Percentiles rank a stretch among this genome's conserved stretches.
Conservation (phyloP, 2,329 filamentous ascomycete genomes). For the Claviceps africana region DNA sequence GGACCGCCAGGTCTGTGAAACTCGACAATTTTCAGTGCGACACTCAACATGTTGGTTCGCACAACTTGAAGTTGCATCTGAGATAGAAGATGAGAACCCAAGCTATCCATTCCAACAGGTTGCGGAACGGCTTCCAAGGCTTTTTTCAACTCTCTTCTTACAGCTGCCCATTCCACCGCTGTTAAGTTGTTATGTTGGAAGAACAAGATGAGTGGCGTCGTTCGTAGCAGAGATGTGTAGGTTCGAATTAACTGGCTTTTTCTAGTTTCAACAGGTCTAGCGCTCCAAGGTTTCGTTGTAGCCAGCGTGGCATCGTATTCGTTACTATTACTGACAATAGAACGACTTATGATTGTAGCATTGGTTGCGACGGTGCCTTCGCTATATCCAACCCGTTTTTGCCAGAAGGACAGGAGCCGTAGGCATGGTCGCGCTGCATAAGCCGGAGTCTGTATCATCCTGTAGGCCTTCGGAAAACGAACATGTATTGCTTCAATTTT, state of each 20-base stretch:
- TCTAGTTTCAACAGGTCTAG: slow-evolving; percentile 72
- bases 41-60: slow-evolving; percentile 76
- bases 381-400: neutral
- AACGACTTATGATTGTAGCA: neutral
- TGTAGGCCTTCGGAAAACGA: neutral
- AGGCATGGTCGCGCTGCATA: slow-evolving; percentile 10
- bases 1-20: slow-evolving; percentile 49
- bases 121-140: slow-evolving; percentile 28
- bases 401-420: slow-evolving; percentile 6
- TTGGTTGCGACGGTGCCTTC: slow-evolving; percentile 14
- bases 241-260: slow-evolving; percentile 78
- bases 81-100: slow-evolving; percentile 34
- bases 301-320: slow-evolving; percentile 41
- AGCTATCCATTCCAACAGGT: slow-evolving; percentile 11
- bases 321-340: neutral
- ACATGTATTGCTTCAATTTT: neutral
- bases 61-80: slow-evolving; percentile 68
- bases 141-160: slow-evolving; percentile 28
- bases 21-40: slow-evolving; percentile 74
- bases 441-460: slow-evolving; percentile 11
- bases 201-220: slow-evolving; percentile 70
- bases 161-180: slow-evolving; percentile 46
- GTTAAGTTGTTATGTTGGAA: slow-evolving; percentile 61
- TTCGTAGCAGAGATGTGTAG: slow-evolving; percentile 78
- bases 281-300: slow-evolving; percentile 65